Evolutionary conservation across 306 rosid species (phyloP).

Genomic region (Senna siamea): DNA sequence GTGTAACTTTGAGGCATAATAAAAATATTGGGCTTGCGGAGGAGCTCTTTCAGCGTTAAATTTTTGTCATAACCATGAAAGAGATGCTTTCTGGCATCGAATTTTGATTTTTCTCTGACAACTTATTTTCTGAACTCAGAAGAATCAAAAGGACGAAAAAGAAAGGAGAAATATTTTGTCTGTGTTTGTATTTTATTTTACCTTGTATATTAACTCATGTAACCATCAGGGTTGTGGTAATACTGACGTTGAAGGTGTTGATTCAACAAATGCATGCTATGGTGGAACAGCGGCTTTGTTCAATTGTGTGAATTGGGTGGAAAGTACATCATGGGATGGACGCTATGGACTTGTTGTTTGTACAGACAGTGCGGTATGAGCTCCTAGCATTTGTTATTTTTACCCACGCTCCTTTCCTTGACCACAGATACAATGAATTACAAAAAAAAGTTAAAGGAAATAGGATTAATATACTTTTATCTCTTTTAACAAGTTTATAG

Average conservation of each 20-base stretch:
- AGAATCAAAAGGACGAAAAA: not conserved
- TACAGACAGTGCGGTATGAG: constrained; percentile 92
- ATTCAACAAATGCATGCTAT: constrained; percentile 96
- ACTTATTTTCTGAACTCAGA: not conserved
- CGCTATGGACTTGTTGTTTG: constrained; percentile 98
- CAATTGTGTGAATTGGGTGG: constrained; percentile 99
- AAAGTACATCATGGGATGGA: constrained; percentile 98
- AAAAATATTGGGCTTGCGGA: no score
- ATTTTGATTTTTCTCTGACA: no score
- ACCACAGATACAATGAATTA: not conserved
- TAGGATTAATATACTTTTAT: not conserved
- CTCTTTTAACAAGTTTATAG: not conserved
- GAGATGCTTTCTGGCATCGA: no score
- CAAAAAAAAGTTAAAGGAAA: constrained; percentile 12
- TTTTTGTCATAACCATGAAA: no score
- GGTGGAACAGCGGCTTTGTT: constrained; percentile 99
- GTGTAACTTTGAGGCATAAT: no score
- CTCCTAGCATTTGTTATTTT: not conserved
- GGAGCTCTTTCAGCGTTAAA: no score
- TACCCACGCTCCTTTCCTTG: not conserved
- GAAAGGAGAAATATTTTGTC: constrained; percentile 1
- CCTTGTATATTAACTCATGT: constrained; percentile 30
- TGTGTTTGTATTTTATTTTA: constrained; percentile 1
- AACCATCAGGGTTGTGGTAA: constrained; percentile 66
- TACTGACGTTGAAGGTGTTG: constrained; percentile 94